Evolutionary conservation across 345 rosid species (phyloP).

Genomic region (Conringia planisiliqua): DNA sequence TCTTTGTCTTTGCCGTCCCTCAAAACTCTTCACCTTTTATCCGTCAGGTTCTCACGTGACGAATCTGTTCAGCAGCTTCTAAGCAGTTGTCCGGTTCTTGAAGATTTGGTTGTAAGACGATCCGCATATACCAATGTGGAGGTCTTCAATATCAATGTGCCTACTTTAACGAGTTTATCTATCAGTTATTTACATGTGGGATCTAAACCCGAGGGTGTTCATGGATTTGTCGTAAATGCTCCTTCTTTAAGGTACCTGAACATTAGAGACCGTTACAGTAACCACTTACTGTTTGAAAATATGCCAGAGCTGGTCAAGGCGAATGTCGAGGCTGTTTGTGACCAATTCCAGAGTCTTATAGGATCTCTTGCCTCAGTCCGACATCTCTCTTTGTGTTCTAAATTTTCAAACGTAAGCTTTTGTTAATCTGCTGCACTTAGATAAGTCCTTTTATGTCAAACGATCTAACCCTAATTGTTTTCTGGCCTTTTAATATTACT

Average conservation of each 20-base stretch:
- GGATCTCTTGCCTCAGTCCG: not conserved
- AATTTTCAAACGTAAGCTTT: not conserved
- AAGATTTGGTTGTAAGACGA: not conserved
- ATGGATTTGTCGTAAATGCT: too few relatives aligned
- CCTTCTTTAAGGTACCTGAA: too few relatives aligned
- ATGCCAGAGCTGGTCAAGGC: too few relatives aligned
- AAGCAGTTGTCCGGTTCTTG: not conserved
- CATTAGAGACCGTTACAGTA: too few relatives aligned
- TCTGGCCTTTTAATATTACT: too few relatives aligned
- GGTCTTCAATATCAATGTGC: not conserved
- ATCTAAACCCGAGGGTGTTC: too few relatives aligned
- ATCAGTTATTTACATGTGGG: not conserved
- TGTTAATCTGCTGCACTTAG: too few relatives aligned
- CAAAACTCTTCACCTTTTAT: constrained; percentile 3
- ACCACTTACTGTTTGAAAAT: too few relatives aligned
- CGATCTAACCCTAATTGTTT: too few relatives aligned
- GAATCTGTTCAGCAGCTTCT: constrained; percentile 6
- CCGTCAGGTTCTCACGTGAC: constrained; percentile 6
- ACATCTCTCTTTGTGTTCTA: not conserved
- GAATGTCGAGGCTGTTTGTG: too few relatives aligned
- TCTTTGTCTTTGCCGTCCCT: not conserved
- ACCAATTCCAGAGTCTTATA: not conserved
- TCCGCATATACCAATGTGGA: not conserved
- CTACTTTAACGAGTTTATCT: not conserved
- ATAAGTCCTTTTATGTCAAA: too few relatives aligned